Evolutionary conservation across 148 eudicot genomes (phyloP), one percentile per base, ranked within the genome.

Genomic region (Rhododendron kiyosumense): DNA sequence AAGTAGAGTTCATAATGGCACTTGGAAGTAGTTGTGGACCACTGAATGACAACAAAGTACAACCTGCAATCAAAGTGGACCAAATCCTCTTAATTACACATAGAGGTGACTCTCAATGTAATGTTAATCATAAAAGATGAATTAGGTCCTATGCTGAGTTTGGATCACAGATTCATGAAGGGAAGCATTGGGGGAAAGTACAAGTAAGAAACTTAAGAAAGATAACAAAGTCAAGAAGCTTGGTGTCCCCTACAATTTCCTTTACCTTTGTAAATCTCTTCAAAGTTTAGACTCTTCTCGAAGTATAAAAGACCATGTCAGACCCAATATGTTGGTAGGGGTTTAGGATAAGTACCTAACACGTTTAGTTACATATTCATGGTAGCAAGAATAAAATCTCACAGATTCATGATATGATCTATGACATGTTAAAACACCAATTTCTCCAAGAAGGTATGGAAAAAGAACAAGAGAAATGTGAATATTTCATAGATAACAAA

Each of bases 1-100:
- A 94, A 7, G 86, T n/a, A 17, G 93, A 88, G 65, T 85, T 87
- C 57, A 88, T 90, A 15, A 87, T 83, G 78, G 94, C 87, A 69
- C 91, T 90, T 59, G 92, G 92, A 81, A 90, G 87, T 20, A 90
- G 88, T 65, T 86, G 89, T 24, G 91, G 90, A 79, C 57, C 87
- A 84, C 87, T 81, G 86, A 93, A 96, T 75, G 98, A 89, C 81
- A 96, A 69, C 84, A 90, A 83, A 71, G 91, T 89, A 75, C 89
- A 65, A 65, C 95, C 98, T 92, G 83, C 51, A 82, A 26, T 26
- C 7, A 38, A 74, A 26, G 46, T 20, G 43, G 32, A 46, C 57
- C 18, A 26, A 46, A 78, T n/a, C 80, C 14, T 36, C n/a, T 38
- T 36, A 38, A 17, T 73, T 69, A 74, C 17, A 74, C 41, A 15